Conservation (phyloP, 768 basidiomycete genomes). For the Auricularia sp. region DNA sequence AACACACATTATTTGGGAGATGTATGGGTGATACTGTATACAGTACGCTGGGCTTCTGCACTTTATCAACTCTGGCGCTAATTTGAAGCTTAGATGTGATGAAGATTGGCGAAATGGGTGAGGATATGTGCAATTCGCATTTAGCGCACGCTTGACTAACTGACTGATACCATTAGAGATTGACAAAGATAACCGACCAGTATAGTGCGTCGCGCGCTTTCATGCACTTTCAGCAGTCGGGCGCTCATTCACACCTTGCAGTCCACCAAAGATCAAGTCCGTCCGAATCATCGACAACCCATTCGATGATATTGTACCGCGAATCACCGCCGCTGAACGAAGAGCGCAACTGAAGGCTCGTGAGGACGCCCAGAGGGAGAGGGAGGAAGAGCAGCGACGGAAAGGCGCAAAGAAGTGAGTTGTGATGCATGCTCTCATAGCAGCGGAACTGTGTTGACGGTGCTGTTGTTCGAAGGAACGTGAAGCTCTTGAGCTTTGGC, state of each 20-base stretch:
- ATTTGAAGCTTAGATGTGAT: constrained; percentile 54
- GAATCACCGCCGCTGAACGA: constrained; percentile 91
- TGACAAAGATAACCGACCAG: constrained; percentile 58
- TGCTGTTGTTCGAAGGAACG: constrained; percentile 47
- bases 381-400: constrained; percentile 63
- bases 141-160: too few species aligned
- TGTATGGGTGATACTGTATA: constrained; percentile 80
- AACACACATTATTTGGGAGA: constrained; percentile 91
- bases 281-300: constrained; percentile 87
- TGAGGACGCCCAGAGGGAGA: constrained; percentile 61
- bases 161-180: constrained; percentile 33
- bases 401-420: constrained; percentile 83
- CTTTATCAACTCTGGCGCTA: neutral
- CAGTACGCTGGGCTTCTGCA: constrained; percentile 44
- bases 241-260: constrained; percentile 20
- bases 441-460: neutral
- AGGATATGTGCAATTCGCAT: too few species aligned
- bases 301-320: constrained; percentile 88
- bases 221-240: neutral
- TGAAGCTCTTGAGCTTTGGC: constrained; percentile 81
- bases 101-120: constrained; percentile 71
- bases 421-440: too few species aligned
- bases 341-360: constrained; percentile 73
- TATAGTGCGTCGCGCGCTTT: constrained; percentile 49
- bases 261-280: constrained; percentile 84